Evolutionary conservation across 345 rosid genomes (phyloP), one percentile per base, ranked within the genome.

Genomic region (Aquilaria sinensis): DNA sequence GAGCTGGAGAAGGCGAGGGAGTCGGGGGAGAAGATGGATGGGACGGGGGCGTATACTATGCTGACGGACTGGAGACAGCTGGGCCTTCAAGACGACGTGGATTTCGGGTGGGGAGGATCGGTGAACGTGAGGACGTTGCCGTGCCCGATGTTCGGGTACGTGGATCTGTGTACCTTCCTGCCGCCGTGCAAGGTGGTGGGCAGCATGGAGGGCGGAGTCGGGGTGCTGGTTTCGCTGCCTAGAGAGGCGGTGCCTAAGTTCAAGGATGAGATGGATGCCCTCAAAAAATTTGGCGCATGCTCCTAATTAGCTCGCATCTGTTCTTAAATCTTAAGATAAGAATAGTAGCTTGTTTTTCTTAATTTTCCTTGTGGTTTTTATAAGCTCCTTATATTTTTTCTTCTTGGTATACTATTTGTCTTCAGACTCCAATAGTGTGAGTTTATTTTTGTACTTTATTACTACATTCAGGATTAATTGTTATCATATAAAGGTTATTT

Each of bases 41-140:
- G 77, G 59, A 55, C 31, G 12, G 86, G 86, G 7, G 77, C 72
- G 31, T 52, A 34, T 14, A 79, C 78, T 77, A 10, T 78, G 37
- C 51, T 79, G 6, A 79, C 86, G 10, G 89, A 84, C 56, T 84
- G 89, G 89, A 81, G 86, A 32, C 84, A 74, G 33, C 48, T 84
- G 57, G 82, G 86, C 12, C 32, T 81, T 9, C 6, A 73, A 10
- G 84, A 81, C 5, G 81, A 72, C 53, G 67, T 73, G 9, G 84
- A 82, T 73, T 82, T 82, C 59, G 87, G 84, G 31, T 80, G 76
- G 81, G 74, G 77, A 56, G 78, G 69, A 9, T 34, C 79, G 3
- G 74, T 76, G 60, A 83, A 83, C 57, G 69, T 80, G 5, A 13
- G 78, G 16, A 85, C 88, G 5, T 67, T 80, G 37, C 88, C 88